phyloP scores from a whole-genome alignment of 441 rosid genomes.

The Geranium incanum region DNA sequence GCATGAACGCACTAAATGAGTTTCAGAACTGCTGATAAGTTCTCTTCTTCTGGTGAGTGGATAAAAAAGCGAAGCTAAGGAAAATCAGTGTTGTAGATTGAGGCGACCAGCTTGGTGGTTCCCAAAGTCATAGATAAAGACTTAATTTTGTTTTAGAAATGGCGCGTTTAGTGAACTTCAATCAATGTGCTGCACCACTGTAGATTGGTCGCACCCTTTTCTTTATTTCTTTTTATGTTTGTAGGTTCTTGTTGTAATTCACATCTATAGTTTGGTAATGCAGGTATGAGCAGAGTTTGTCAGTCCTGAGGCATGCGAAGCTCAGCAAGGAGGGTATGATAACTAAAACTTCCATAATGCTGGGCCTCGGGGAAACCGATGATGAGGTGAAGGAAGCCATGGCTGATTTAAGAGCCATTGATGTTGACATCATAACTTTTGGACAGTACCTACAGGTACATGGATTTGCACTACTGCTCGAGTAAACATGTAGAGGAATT shows the following conservation, averaged over 20 bases:
- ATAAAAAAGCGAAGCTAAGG: not conserved
- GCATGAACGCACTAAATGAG: not conserved
- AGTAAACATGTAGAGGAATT: not conserved
- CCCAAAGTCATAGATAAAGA: not conserved
- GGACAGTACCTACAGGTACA: conserved; percentile 96
- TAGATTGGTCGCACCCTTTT: not conserved
- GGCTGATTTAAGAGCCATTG: conserved; percentile 85
- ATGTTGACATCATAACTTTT: conserved; percentile 83
- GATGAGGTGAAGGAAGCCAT: conserved; percentile 74
- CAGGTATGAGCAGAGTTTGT: conserved; percentile 92
- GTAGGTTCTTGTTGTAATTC: conserved; percentile 18
- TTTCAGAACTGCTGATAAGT: not conserved
- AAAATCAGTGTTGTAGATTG: not conserved
- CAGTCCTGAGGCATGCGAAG: conserved; percentile 81
- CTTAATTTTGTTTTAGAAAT: not conserved
- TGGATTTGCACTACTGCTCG: not conserved
- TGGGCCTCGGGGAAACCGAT: conserved; percentile 95
- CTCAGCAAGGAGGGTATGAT: conserved; percentile 70
- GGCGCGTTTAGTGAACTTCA: not conserved
- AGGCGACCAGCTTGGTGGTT: not conserved
- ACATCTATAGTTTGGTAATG: conserved; percentile 20
- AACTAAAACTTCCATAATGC: conserved; percentile 90
- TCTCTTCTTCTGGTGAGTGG: conserved; percentile 4
- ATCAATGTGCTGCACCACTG: not conserved
- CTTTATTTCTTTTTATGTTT: conserved; percentile 8